Conservation (phyloP, 129 eudicot genomes). For the sunflower (Helianthus annuus) region HanXRQr2.0-SUNRISE NC_035439.2:69743813-69744312, state of each 20-base stretch:
- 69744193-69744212: background rate
- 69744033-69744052: conserved; percentile 69
- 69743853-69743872: too few relatives aligned
- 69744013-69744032: conserved; percentile 79
- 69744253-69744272: background rate
- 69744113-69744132: too few relatives aligned
- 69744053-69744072: conserved; percentile 60
- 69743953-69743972: conserved; percentile 86
- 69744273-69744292: background rate
- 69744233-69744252: background rate
- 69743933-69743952: conserved; percentile 80
- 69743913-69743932: conserved; percentile 85
- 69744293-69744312: background rate
- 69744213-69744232: background rate
- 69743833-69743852: background rate
- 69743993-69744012: conserved; percentile 54
- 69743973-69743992: conserved; percentile 69
- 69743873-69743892: conserved; percentile 23
- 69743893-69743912: conserved; percentile 65
- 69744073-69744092: conserved; percentile 46
- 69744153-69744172: background rate
- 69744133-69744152: background rate
- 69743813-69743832: background rate
- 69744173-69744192: background rate
- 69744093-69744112: background rate